phyloP scores from a whole-genome alignment of 2,329 filamentous ascomycete genomes.

The Aspergillus pseudoglaucus region DNA sequence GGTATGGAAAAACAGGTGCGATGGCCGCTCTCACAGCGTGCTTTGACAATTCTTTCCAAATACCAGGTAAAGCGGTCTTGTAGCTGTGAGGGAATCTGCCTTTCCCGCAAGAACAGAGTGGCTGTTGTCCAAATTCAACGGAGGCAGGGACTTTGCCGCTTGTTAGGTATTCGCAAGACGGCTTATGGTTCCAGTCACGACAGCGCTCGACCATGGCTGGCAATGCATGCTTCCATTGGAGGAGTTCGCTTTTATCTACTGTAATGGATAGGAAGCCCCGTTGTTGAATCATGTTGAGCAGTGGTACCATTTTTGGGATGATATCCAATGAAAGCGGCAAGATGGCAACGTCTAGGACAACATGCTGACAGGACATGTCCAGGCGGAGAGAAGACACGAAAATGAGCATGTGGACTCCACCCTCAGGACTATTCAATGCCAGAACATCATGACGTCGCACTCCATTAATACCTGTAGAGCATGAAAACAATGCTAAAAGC shows the following conservation, averaged over 20 bases:
- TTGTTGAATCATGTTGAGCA: neutral
- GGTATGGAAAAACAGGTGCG: neutral
- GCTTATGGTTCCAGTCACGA: neutral
- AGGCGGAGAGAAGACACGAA: neutral
- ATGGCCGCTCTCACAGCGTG: neutral
- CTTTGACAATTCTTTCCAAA: neutral
- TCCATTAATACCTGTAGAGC: too few relatives aligned
- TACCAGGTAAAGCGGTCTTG: neutral
- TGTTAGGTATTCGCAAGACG: neutral
- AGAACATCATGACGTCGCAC: too few relatives aligned
- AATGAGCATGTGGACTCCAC: conserved; percentile 3
- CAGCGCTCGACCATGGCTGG: neutral
- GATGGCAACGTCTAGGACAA: conserved; percentile 1
- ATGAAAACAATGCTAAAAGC: too few relatives aligned
- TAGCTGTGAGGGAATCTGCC: neutral
- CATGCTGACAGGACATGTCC: neutral
- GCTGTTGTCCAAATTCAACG: neutral
- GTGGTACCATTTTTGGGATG: neutral
- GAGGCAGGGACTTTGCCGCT: neutral
- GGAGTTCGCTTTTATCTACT: neutral
- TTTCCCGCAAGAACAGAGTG: neutral
- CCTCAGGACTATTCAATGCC: neutral
- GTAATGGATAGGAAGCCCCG: neutral
- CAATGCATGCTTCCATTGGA: neutral
- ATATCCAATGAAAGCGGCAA: neutral